Conservation (phyloP, 768 basidiomycete species). For the Pilatotrama ljubarskyi region DNA sequence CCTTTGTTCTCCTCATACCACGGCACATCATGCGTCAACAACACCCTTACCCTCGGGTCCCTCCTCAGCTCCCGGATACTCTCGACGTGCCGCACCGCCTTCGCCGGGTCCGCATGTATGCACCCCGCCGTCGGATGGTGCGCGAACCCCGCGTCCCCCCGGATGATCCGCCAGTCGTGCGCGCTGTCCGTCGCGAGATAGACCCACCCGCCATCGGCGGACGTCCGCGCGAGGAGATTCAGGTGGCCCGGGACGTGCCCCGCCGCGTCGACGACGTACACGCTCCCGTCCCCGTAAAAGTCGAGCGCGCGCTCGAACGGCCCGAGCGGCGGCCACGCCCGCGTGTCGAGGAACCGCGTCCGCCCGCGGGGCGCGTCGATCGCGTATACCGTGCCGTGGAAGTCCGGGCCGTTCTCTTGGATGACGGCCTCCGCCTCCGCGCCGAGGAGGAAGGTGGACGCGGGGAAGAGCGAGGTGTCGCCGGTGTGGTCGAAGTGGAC, state of each 20-base stretch:
- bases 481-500: conserved; percentile 57
- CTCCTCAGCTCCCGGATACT: conserved; percentile 37
- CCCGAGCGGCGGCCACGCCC: conserved; percentile 40
- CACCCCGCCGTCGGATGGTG: conserved; percentile 35
- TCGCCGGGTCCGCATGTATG: conserved; percentile 44
- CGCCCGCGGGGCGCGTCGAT: conserved; percentile 23
- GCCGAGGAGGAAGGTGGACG: conserved; percentile 51
- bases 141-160: conserved; percentile 42
- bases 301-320: conserved; percentile 54
- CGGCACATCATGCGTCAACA: conserved; percentile 54
- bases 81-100: conserved; percentile 43
- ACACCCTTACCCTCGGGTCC: conserved; percentile 42
- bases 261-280: conserved; percentile 58
- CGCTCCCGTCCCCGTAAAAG: conserved; percentile 57
- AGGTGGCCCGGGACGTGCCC: conserved; percentile 59
- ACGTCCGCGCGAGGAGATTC: conserved; percentile 56
- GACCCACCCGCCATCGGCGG: conserved; percentile 51
- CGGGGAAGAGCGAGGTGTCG: conserved; percentile 46
- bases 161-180: conserved; percentile 13
- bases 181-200: conserved; percentile 17
- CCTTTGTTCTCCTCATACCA: conserved; percentile 53
- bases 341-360: conserved; percentile 27
- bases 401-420: conserved; percentile 32
- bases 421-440: conserved; percentile 39
- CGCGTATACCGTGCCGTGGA: neutral